These are phyloP conservation scores for Wallacemonas rigidus DNA, from an alignment of 208 protist genomes.

Conservation along the genomic window DNA sequence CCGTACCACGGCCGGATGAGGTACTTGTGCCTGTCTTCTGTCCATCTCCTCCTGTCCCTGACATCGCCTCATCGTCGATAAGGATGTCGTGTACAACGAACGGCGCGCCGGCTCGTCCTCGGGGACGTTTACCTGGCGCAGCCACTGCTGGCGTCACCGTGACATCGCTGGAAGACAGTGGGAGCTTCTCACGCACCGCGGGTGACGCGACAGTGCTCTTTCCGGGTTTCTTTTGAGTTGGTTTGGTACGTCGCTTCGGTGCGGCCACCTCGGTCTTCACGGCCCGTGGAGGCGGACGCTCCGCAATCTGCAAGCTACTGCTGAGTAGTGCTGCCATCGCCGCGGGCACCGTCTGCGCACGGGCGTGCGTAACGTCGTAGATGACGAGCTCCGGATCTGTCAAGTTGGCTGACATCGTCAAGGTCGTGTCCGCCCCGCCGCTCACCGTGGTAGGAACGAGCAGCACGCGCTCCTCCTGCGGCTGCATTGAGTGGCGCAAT, in stretches of 20 bases:
- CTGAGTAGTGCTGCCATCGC: neutral
- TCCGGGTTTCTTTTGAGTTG: neutral
- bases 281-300: neutral
- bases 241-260: neutral
- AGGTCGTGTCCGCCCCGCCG: neutral
- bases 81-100: too few relatives aligned
- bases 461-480: neutral
- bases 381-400: neutral
- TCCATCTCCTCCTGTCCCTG: too few relatives aligned
- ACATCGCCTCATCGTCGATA: too few relatives aligned
- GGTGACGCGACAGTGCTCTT: neutral
- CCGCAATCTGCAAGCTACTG: neutral
- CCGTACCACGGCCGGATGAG: too few relatives aligned
- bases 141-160: too few relatives aligned
- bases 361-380: constrained; percentile 1
- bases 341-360: neutral
- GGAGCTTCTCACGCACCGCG: too few relatives aligned
- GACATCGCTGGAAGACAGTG: too few relatives aligned
- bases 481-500: neutral
- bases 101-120: too few relatives aligned
- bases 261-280: neutral
- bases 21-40: too few relatives aligned
- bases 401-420: neutral
- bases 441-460: neutral
- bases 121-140: too few relatives aligned